Evolutionary conservation across 352 stramenopile genomes (phyloP).

Genomic region (Pythium phragmitis): DNA sequence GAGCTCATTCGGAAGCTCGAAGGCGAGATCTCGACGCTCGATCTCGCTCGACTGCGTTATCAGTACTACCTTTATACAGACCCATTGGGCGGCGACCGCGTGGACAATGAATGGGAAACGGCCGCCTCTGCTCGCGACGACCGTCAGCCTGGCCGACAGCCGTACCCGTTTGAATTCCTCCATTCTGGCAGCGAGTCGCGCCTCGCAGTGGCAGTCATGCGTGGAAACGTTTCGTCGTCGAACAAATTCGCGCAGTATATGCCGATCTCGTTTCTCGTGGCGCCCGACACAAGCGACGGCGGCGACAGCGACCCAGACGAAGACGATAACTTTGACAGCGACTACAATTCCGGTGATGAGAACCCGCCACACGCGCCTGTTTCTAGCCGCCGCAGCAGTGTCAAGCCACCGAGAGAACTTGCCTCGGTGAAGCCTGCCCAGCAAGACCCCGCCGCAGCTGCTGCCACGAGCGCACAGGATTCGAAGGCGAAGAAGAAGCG

Average conservation of each 20-base stretch:
- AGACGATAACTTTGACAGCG: conserved; percentile 59
- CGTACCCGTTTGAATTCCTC: conserved; percentile 69
- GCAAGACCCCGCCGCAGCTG: conserved; percentile 22
- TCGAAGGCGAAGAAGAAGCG: conserved; percentile 59
- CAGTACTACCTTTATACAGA: conserved; percentile 83
- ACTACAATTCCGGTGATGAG: conserved; percentile 74
- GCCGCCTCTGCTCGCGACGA: conserved; percentile 36
- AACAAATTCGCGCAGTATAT: conserved; percentile 81
- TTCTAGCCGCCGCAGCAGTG: conserved; percentile 21
- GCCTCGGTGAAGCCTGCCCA: conserved; percentile 15
- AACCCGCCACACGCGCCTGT: conserved; percentile 1
- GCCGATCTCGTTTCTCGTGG: conserved; percentile 76
- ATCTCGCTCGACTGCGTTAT: conserved; percentile 80
- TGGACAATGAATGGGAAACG: conserved; percentile 44
- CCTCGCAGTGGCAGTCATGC: conserved; percentile 66
- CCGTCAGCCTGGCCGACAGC: conserved; percentile 31
- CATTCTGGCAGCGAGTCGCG: conserved; percentile 63
- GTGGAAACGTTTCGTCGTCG: conserved; percentile 75
- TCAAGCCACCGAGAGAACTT: conserved; percentile 35
- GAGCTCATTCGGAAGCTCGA: conserved; percentile 77
- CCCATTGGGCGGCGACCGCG: conserved; percentile 60
- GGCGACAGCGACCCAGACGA: conserved; percentile 61
- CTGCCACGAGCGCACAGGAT: conserved; percentile 29
- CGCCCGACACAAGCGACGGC: conserved; percentile 65
- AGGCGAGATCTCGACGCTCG: conserved; percentile 63